Evolutionary conservation across 2,329 filamentous ascomycete genomes (phyloP), one percentile per base, ranked within the genome.

Genomic region (Tolypocladium inflatum): DNA sequence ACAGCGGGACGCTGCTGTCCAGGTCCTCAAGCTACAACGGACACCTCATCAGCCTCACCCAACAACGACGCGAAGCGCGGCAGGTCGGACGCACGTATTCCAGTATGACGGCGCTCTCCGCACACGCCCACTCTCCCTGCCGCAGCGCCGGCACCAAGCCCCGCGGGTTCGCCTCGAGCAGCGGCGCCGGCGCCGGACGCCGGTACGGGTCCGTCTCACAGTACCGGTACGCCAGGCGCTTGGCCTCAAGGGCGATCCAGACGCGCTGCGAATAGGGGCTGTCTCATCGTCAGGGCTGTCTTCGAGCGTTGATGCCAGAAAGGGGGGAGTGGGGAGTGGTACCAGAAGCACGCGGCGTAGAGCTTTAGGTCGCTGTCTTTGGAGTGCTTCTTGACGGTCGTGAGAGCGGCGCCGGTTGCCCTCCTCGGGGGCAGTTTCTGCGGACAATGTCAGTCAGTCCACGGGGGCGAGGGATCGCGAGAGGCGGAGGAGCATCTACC

Each of bases 311-410:
- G 56, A 41, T 48, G 55, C 54, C 7, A 8, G 5, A 33, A 33
- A 8, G 57, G 55, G 57, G 54, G 26, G 9, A 37, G 39, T n/a
- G 55, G 39, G 55, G 48, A 58, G 51, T 72, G 77, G 65, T 75
- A 90, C 89, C 91, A 95, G 71, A 91, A 94, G 69, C 89, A 92
- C 65, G 87, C 88, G 35, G 89, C 89, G 68, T 88, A 95, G 2
- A 96, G 76, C 71, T 91, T 92, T 55, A 95, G 72, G 9, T 87
- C 82, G 61, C 82, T 77, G 7, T 91, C 87, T 60, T 83, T 83
- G n/a, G 81, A 78, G 66, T 90, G 91, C 56, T 81, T 85, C 67
- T 84, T 83, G 9, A 82, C 86, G 2, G 90, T 95, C 52, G 78
- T 73, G 54, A 85, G 77, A 26, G 91, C 90, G 57, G 79, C 72